Base-by-base conservation (phyloP, 1,284 basidiomycete genomes). In the Cutaneotrichosporon sp. region DNA sequence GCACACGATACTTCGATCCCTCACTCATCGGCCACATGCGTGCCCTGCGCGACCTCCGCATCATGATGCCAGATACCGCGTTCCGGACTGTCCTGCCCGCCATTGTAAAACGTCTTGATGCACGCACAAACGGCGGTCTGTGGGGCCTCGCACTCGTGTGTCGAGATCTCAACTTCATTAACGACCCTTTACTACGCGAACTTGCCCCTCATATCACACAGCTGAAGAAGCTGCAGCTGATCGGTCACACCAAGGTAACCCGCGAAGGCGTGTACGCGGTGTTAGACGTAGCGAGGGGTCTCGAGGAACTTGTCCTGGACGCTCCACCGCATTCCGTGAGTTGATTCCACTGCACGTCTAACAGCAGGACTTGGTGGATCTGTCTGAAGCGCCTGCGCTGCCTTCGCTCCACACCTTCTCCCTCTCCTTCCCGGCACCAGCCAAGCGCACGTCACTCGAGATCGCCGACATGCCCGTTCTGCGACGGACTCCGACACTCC, bases 11-110 rank as follows among this genome's bases (percentile, higher is more conserved):
- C 34, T 72, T 70, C 50, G 62, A 71, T 41, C 66, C 72, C 0
- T 4, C 29, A 0, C 27, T 69, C n/a, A 25, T 75, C 3, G 63
- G 64, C 3, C 27, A 24, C 7, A 60, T 68, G 52, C 33, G 57
- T 2, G 42, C 55, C 4, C 52, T 75, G 16, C 60, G 67, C 9
- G 74, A 74, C 31, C 50, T 75, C 24, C 47, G 69, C 7, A 61
- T 75, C 16, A 71, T 73, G 64, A 67, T 74, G 65, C 73, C 73
- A 19, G 72, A 75, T 57, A 46, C 60, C 17, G 46, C 41, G 12
- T 60, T 68, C 26, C 55, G 63, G 11, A 47, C 55, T 11, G 52
- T 58, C 4, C 54, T 75, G 11, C 42, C 60, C 5, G 52, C 54
- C n/a, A 46, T 67, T 0, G 24, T 66, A 0, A 35, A 44, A 9